Percentiles rank a stretch among this genome's conserved stretches.
phyloP scores from a whole-genome alignment of 202 grass and related monocot species.

The Brachypodium distachyon region DNA sequence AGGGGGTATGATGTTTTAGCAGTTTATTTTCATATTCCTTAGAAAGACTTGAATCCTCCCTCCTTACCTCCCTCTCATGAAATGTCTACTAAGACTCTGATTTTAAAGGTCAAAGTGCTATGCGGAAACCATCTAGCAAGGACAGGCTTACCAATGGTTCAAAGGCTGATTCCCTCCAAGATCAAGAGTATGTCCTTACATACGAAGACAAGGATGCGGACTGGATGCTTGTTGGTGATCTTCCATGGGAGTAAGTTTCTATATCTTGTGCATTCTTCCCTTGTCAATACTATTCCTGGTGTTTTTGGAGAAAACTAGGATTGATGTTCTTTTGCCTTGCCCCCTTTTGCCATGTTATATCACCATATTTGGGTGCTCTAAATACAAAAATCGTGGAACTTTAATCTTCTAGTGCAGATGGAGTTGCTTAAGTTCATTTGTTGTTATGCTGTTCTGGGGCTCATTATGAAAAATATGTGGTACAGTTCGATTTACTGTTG shows the following conservation, averaged over 20 bases:
- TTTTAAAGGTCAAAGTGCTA: constrained; percentile 53
- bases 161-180: constrained; percentile 49
- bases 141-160: constrained; percentile 37
- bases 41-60: background rate
- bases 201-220: constrained; percentile 79
- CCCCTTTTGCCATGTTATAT: background rate
- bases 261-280: background rate
- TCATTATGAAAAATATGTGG: background rate
- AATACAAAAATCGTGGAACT: background rate
- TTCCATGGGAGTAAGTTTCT: constrained; percentile 70
- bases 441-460: background rate
- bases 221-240: constrained; percentile 84
- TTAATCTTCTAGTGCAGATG: background rate
- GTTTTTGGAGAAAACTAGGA: no score
- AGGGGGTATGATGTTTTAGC: no score
- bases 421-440: background rate
- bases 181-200: constrained; percentile 61
- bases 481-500: background rate
- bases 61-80: background rate
- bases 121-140: constrained; percentile 29
- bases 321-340: background rate
- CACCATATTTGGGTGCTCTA: background rate
- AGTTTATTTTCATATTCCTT: background rate
- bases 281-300: background rate
- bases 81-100: background rate